Evolutionary conservation across 192 early-diverging fungal species (phyloP).

Genomic region (Linnemannia exigua): DNA sequence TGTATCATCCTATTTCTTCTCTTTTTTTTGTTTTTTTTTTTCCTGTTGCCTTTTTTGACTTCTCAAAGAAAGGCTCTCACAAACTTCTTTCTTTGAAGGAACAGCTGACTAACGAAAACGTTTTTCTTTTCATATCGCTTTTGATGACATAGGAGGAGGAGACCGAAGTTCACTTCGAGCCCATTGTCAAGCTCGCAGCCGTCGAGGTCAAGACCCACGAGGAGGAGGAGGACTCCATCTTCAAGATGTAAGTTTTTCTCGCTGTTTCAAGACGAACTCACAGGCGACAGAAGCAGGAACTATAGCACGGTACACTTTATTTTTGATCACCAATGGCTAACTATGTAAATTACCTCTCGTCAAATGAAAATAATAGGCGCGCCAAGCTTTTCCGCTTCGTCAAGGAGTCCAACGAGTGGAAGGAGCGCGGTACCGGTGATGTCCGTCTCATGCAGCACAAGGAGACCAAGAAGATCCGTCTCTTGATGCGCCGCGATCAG

Average conservation of each 20-base stretch:
- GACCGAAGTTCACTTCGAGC: slow-evolving; percentile 96
- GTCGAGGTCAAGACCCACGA: slow-evolving; percentile 95
- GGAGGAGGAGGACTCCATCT: slow-evolving; percentile 93
- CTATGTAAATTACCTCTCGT: neutral
- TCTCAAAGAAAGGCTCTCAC: neutral
- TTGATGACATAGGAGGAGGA: slow-evolving; percentile 74
- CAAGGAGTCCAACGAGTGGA: slow-evolving; percentile 94
- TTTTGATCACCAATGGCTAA: neutral
- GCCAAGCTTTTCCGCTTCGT: slow-evolving; percentile 99
- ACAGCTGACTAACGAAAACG: neutral
- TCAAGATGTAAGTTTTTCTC: slow-evolving; percentile 81
- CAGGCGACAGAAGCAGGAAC: neutral
- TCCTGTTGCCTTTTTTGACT: neutral
- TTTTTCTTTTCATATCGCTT: neutral
- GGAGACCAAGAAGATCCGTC: slow-evolving; percentile 87
- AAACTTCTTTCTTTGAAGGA: neutral
- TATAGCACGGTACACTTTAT: neutral
- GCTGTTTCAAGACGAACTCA: neutral
- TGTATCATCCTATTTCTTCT: neutral
- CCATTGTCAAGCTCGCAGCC: slow-evolving; percentile 93
- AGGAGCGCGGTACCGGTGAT: slow-evolving; percentile 99
- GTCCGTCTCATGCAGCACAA: slow-evolving; percentile 97
- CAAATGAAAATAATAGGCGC: slow-evolving; percentile 75
- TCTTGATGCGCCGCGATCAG: slow-evolving; percentile 99
- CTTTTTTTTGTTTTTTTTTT: neutral